phyloP scores from a whole-genome alignment of 2,329 filamentous ascomycete species.

The Talaromyces sp. region DNA sequence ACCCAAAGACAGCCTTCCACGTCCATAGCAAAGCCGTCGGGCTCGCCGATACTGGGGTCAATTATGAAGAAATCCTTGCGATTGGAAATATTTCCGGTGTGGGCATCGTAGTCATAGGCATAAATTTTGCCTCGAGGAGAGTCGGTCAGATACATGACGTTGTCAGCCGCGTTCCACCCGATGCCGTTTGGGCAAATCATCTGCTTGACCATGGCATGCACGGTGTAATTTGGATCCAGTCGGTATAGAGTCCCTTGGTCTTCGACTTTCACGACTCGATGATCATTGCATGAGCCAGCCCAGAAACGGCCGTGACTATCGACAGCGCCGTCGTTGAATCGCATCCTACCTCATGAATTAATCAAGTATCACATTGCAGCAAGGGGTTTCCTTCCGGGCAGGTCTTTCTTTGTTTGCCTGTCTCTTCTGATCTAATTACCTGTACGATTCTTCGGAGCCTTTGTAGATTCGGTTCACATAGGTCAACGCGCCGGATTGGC shows the following conservation, averaged over 20 bases:
- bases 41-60: slow-evolving; percentile 52
- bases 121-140: slow-evolving; percentile 65
- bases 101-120: slow-evolving; percentile 65
- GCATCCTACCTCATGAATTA: slow-evolving; percentile 31
- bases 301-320: slow-evolving; percentile 78
- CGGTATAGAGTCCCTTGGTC: slow-evolving; percentile 64
- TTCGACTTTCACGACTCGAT: slow-evolving; percentile 51
- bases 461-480: slow-evolving; percentile 56
- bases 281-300: slow-evolving; percentile 82
- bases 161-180: slow-evolving; percentile 68
- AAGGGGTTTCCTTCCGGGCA: slow-evolving; percentile 9
- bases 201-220: slow-evolving; percentile 54
- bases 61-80: slow-evolving; percentile 69
- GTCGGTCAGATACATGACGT: slow-evolving; percentile 78
- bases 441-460: slow-evolving; percentile 40
- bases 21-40: slow-evolving; percentile 82
- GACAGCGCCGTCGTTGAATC: slow-evolving; percentile 75
- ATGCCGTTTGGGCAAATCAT: slow-evolving; percentile 81
- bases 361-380: not conserved
- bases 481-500: slow-evolving; percentile 48
- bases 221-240: slow-evolving; percentile 57
- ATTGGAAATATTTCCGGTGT: slow-evolving; percentile 61
- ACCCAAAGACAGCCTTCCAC: slow-evolving; percentile 83
- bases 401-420: slow-evolving; percentile 11
- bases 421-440: slow-evolving; percentile 26